Evolutionary conservation across 2,329 filamentous ascomycete species (phyloP).

Genomic region (Lanzia echinophila): DNA sequence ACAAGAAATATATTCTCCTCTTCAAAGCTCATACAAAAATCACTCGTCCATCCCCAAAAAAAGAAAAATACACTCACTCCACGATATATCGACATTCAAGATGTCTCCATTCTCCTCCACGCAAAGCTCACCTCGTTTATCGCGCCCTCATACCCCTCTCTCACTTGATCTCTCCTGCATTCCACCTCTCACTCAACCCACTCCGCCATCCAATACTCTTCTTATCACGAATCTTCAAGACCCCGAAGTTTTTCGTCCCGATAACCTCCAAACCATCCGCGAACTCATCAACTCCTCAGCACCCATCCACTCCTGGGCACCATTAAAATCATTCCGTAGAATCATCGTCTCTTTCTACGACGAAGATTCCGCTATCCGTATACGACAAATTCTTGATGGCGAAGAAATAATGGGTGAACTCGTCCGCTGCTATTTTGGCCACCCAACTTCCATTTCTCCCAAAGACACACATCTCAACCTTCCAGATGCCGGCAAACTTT

Average conservation of each 20-base stretch:
- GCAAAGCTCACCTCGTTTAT: conserved; percentile 20
- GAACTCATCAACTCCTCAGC: conserved; percentile 64
- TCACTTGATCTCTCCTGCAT: conserved; percentile 69
- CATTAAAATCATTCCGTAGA: conserved; percentile 74
- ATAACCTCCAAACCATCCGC: conserved; percentile 68
- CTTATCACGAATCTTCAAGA: conserved; percentile 76
- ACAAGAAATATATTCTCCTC: neutral
- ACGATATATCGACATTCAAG: neutral
- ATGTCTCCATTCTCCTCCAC: conserved; percentile 1
- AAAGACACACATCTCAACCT: conserved; percentile 55
- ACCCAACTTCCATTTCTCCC: conserved; percentile 49
- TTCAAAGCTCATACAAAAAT: neutral
- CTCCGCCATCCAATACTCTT: conserved; percentile 74
- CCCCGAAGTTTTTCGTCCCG: conserved; percentile 64
- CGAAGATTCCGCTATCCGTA: conserved; percentile 60
- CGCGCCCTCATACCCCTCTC: conserved; percentile 38
- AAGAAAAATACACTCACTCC: neutral
- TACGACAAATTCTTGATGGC: conserved; percentile 67
- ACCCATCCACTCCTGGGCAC: conserved; percentile 69
- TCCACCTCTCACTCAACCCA: conserved; percentile 63
- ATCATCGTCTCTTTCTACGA: conserved; percentile 75
- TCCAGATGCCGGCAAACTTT: conserved; percentile 63
- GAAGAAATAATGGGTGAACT: conserved; percentile 65
- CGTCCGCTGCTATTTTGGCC: conserved; percentile 63
- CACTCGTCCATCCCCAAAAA: neutral